These are phyloP conservation scores for Dioszegia crocea DNA, from an alignment of 768 basidiomycete genomes.

Conservation along the genomic window DNA sequence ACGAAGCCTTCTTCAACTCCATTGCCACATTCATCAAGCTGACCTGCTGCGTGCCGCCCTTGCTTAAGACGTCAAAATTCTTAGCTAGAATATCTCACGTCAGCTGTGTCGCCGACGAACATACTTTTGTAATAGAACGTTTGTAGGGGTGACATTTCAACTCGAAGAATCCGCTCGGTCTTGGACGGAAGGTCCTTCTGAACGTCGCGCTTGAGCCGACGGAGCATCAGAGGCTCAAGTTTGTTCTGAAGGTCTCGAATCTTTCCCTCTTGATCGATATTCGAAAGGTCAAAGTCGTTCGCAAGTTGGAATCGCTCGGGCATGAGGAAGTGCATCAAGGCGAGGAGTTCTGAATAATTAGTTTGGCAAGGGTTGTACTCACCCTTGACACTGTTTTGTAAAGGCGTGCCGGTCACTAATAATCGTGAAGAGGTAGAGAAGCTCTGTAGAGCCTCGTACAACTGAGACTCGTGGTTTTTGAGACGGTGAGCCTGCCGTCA, in stretches of 20 bases:
- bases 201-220: conserved; percentile 92
- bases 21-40: conserved; percentile 97
- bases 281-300: conserved; percentile 91
- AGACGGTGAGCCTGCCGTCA: conserved; percentile 76
- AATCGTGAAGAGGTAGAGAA: conserved; percentile 89
- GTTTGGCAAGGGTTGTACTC: conserved; percentile 22
- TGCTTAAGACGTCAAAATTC: conserved; percentile 90
- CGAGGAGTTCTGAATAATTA: conserved; percentile 67
- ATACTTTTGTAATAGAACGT: conserved; percentile 91
- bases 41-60: conserved; percentile 75
- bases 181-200: conserved; percentile 94
- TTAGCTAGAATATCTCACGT: conserved; percentile 73
- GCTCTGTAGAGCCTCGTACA: conserved; percentile 86
- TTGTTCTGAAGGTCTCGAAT: conserved; percentile 94
- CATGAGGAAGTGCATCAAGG: conserved; percentile 99
- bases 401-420: conserved; percentile 94
- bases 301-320: conserved; percentile 95
- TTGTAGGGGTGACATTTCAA: conserved; percentile 95
- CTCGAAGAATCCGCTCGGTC: conserved; percentile 93
- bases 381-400: conserved; percentile 99
- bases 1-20: conserved; percentile 93
- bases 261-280: conserved; percentile 76
- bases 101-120: conserved; percentile 1
- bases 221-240: conserved; percentile 86
- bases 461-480: conserved; percentile 95